Evolutionary conservation across 1,139 yeast species (phyloP).

Genomic region (Kodamaea sp.): DNA sequence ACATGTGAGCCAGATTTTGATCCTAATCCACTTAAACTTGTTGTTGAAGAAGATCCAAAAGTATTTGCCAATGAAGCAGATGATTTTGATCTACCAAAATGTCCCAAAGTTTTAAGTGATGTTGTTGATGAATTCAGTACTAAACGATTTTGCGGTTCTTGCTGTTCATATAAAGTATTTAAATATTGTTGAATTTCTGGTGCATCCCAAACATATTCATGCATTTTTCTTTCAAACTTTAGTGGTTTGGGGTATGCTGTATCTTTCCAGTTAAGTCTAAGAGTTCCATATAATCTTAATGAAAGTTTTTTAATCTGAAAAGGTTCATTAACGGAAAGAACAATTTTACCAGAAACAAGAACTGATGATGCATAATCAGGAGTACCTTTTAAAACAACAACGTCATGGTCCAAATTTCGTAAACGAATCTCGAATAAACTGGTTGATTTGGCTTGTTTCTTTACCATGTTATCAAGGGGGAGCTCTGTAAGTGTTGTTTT

Average conservation of each 20-base stretch:
- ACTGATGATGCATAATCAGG: slow-evolving; percentile 78
- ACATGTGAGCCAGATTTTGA: slow-evolving; percentile 13
- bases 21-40: slow-evolving; percentile 4
- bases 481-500: no score
- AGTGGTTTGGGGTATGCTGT: slow-evolving; percentile 45
- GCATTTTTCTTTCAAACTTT: slow-evolving; percentile 62
- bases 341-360: slow-evolving; percentile 71
- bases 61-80: slow-evolving; percentile 15
- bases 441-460: slow-evolving; percentile 22
- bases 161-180: slow-evolving; percentile 29
- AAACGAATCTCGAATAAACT: slow-evolving; percentile 61
- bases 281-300: slow-evolving; percentile 60
- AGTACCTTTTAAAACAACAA: slow-evolving; percentile 73
- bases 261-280: slow-evolving; percentile 59
- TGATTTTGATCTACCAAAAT: slow-evolving; percentile 31
- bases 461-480: slow-evolving; percentile 11
- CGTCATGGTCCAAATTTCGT: slow-evolving; percentile 70
- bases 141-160: slow-evolving; percentile 14
- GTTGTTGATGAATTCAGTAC: slow-evolving; percentile 29
- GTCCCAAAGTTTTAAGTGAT: slow-evolving; percentile 33
- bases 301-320: slow-evolving; percentile 60
- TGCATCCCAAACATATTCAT: slow-evolving; percentile 75
- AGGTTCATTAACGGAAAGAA: slow-evolving; percentile 74
- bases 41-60: slow-evolving; percentile 7
- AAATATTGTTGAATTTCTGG: slow-evolving; percentile 44